Evolutionary conservation across 2,329 filamentous ascomycete genomes (phyloP).

Genomic region (Fusarium setosum): DNA sequence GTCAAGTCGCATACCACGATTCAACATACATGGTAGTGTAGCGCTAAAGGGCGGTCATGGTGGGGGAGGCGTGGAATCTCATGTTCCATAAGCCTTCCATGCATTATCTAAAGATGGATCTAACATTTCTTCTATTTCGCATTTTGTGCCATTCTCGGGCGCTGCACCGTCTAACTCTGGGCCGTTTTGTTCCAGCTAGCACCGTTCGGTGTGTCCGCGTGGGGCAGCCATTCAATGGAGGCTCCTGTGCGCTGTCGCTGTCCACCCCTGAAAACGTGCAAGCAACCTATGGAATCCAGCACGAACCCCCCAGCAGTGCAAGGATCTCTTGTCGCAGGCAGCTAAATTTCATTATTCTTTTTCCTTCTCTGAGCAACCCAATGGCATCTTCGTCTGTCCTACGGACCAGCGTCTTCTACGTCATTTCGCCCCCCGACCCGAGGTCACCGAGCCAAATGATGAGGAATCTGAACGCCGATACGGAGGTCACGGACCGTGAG

Average conservation of each 20-base stretch:
- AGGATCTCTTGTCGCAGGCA: not conserved
- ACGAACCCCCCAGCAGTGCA: constrained; percentile 12
- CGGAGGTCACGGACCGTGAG: not conserved
- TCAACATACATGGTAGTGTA: not conserved
- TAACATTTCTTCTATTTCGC: constrained; percentile 5
- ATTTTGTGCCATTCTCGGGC: not conserved
- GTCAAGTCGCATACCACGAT: not conserved
- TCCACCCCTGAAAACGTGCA: not conserved
- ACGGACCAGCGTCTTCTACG: not conserved
- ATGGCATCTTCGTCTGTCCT: not conserved
- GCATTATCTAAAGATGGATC: constrained; percentile 1
- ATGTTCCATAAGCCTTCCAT: constrained; percentile 18
- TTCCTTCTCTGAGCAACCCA: not conserved
- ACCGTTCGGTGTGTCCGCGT: constrained; percentile 40
- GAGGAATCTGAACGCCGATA: not conserved
- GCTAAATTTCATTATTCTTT: constrained; percentile 2
- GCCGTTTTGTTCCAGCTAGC: constrained; percentile 24
- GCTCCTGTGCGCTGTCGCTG: not conserved
- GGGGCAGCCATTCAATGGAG: constrained; percentile 5
- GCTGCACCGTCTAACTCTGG: constrained; percentile 5
- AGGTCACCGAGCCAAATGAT: not conserved
- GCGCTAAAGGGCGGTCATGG: not conserved
- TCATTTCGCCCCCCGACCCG: not conserved
- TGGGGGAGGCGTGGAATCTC: constrained; percentile 5
- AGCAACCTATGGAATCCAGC: not conserved